phyloP scores from a whole-genome alignment of 169 alveolate species.

The Plasmodium coatneyi region DNA sequence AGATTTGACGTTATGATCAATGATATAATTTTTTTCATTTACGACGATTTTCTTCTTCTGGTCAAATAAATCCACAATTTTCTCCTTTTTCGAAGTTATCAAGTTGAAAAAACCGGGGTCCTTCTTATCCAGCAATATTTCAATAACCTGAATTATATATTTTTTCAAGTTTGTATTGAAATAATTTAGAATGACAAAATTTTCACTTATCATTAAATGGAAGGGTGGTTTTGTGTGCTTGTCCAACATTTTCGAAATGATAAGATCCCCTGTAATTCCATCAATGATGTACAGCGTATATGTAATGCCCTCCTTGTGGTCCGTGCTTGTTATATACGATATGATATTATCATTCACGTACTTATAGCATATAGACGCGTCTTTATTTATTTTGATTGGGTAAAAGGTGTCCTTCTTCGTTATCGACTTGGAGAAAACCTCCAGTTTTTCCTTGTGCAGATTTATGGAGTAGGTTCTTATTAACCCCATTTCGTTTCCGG shows the following conservation, averaged over 20 bases:
- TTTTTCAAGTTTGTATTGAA: conserved; percentile 42
- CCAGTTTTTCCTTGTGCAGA: conserved; percentile 28
- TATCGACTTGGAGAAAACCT: conserved; percentile 34
- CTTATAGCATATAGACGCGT: conserved; percentile 72
- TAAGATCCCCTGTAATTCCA: conserved; percentile 53
- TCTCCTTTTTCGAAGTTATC: conserved; percentile 61
- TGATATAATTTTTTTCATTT: conserved; percentile 66
- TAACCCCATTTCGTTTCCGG: neutral
- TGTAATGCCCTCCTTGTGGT: neutral
- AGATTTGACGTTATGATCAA: conserved; percentile 63
- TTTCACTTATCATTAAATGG: conserved; percentile 65
- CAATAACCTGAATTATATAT: conserved; percentile 40
- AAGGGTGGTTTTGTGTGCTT: conserved; percentile 49
- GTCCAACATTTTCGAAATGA: conserved; percentile 43
- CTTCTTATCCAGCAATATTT: conserved; percentile 48
- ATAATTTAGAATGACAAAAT: conserved; percentile 30
- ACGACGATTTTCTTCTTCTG: conserved; percentile 34
- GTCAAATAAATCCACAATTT: conserved; percentile 66
- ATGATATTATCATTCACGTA: conserved; percentile 65
- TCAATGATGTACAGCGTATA: conserved; percentile 55
- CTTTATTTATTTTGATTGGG: conserved; percentile 70
- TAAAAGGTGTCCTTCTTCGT: conserved; percentile 64
- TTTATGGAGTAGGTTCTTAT: conserved; percentile 51
- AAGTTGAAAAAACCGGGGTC: conserved; percentile 69
- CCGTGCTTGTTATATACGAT: conserved; percentile 36